Percentiles rank a stretch among this genome's conserved stretches.
phyloP scores from a whole-genome alignment of 257 asterid genomes.

The Penstemon newberryi region DNA sequence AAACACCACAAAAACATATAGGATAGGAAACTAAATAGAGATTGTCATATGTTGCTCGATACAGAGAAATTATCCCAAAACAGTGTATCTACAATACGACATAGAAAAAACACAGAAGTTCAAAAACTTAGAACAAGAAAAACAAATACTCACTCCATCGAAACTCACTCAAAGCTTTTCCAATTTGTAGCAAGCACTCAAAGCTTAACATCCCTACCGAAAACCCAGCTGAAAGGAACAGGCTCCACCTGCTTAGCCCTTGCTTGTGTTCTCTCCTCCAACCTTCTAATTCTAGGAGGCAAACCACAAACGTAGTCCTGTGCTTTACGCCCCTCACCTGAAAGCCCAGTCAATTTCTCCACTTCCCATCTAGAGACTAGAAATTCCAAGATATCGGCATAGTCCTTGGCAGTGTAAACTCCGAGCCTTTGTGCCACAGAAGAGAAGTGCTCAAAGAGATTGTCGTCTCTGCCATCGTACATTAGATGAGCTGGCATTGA shows the following conservation, averaged over 20 bases:
- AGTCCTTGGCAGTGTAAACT: conserved; percentile 70
- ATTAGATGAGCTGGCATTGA: conserved; percentile 80
- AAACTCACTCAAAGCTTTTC: too few species aligned
- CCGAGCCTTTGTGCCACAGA: conserved; percentile 69
- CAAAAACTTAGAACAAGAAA: too few species aligned
- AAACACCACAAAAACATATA: too few species aligned
- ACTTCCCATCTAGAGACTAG: conserved; percentile 68
- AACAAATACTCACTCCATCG: too few species aligned
- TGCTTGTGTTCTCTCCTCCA: conserved; percentile 67
- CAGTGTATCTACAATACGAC: too few species aligned
- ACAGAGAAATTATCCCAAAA: too few species aligned
- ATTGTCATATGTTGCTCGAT: too few species aligned
- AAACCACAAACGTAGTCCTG: conserved; percentile 69
- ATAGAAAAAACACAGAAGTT: too few species aligned
- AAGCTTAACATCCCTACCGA: conserved; percentile 47
- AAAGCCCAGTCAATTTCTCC: conserved; percentile 59
- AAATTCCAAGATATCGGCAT: conserved; percentile 68
- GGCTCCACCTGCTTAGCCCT: conserved; percentile 46
- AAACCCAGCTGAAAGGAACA: conserved; percentile 70
- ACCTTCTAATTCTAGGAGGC: conserved; percentile 58
- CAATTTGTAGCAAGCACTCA: conserved; percentile 19
- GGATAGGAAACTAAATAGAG: too few species aligned
- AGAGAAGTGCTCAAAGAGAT: conserved; percentile 67
- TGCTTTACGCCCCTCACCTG: conserved; percentile 68
- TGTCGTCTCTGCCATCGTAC: conserved; percentile 66